These are phyloP conservation scores for Polytolypa hystricis DNA, from an alignment of 2,329 filamentous ascomycete species.

Conservation along the genomic window DNA sequence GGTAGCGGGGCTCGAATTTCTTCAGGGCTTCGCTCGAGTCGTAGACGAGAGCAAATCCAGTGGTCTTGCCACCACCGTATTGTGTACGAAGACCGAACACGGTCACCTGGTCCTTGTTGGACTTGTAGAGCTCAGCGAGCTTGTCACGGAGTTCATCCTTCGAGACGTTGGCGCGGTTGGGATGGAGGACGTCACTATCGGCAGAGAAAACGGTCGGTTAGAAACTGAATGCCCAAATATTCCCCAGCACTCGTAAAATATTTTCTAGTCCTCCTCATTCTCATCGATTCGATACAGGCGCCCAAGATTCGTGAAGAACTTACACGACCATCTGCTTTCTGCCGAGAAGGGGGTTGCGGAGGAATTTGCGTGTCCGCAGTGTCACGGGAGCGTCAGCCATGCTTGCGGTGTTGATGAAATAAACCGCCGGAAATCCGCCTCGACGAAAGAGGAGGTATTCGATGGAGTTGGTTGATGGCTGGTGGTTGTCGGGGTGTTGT, in stretches of 20 bases:
- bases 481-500: conserved; percentile 23
- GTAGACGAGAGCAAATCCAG: conserved; percentile 97
- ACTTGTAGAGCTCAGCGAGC: conserved; percentile 94
- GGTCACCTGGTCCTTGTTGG: conserved; percentile 91
- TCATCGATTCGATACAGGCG: background rate
- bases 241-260: background rate
- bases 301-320: conserved; percentile 35
- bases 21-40: conserved; percentile 97
- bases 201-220: conserved; percentile 17
- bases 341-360: conserved; percentile 97
- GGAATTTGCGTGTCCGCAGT: conserved; percentile 99
- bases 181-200: conserved; percentile 95
- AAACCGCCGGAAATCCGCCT: conserved; percentile 18
- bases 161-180: conserved; percentile 94
- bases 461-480: conserved; percentile 12
- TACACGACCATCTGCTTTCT: conserved; percentile 99
- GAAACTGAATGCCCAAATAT: conserved; percentile 6
- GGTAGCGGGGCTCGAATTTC: conserved; percentile 99
- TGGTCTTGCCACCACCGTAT: conserved; percentile 99
- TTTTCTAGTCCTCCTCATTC: conserved; percentile 4
- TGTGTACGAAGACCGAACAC: conserved; percentile 98
- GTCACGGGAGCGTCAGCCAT: conserved; percentile 79
- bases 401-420: conserved; percentile 44
- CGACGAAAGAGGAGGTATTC: conserved; percentile 14
- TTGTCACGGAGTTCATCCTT: conserved; percentile 97